Evolutionary conservation across 495 filamentous ascomycete species (phyloP), one percentile per base, ranked within the genome.

Genomic region (Penicillium soppii): DNA sequence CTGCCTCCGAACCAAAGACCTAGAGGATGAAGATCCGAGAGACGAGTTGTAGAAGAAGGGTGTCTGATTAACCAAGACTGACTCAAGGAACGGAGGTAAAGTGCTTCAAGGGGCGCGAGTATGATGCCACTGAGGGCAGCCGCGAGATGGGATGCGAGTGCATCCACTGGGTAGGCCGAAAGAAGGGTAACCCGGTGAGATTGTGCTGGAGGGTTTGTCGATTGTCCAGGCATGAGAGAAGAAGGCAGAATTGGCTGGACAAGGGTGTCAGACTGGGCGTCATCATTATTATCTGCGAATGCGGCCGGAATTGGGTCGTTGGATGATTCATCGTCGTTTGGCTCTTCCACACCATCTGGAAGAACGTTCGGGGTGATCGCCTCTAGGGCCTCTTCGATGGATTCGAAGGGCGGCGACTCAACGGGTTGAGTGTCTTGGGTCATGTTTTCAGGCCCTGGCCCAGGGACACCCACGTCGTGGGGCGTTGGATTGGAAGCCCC

Each of bases 181-280:
- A 81, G 74, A 3, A 75, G 67, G 1, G 78, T 81, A 3, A 80
- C 67, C 43, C 78, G 68, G 50, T 79, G 69, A 15, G 64, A 47
- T 7, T 47, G 48, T 26, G 58, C 37, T 23, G 43, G 37, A 8
- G 45, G 32, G 30, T 30, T 46, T n/a, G 38, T 47, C 2, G 40
- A 16, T 26, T 38, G 56, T 41, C 53, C 45, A 35, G 58, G 8
- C 33, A 46, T 53, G 47, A 27, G 62, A 61, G 50, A 58, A 12
- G 46, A 26, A 9, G 41, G 42, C n/a, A 37, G 30, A 5, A 37
- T 22, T 19, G 37, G 41, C 13, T 36, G 23, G 20, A 25, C 29
- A 9, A 7, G 30, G 17, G 40, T 3, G 9, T 47, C 41, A 13
- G 36, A 12, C 15, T 26, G 43, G 38, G 40, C 17, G 7, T 44